Evolutionary conservation across 257 asterid genomes (phyloP).

Genomic region (Solanum chaucha): DNA sequence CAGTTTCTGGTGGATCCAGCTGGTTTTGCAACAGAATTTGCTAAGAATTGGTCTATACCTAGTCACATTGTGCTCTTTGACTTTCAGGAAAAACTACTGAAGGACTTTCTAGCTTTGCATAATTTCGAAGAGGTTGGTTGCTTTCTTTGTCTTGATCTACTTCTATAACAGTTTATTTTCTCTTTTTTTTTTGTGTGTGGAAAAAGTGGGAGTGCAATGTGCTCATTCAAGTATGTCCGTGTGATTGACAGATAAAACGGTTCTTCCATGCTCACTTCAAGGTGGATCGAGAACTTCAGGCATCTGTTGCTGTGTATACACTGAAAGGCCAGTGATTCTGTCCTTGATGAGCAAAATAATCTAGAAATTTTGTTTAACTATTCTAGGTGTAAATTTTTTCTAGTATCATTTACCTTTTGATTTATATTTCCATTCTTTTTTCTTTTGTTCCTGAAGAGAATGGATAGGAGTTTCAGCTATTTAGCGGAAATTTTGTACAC

Average conservation of each 20-base stretch:
- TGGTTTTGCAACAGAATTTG: slow-evolving; percentile 39
- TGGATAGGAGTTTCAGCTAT: neutral
- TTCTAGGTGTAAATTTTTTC: neutral
- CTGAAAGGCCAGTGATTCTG: slow-evolving; percentile 21
- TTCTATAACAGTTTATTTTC: neutral
- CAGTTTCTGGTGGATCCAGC: slow-evolving; percentile 54
- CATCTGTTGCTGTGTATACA: slow-evolving; percentile 61
- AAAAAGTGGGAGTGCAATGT: neutral
- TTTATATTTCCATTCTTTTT: neutral
- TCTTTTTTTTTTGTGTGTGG: neutral
- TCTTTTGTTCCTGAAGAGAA: neutral
- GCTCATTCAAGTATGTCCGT: neutral
- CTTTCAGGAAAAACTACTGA: slow-evolving; percentile 56
- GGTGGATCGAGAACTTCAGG: slow-evolving; percentile 94
- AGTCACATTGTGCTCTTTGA: slow-evolving; percentile 90
- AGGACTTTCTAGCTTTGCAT: slow-evolving; percentile 53
- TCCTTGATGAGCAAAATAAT: neutral
- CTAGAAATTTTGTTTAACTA: neutral
- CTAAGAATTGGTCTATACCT: slow-evolving; percentile 60
- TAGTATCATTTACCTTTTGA: neutral
- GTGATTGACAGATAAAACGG: slow-evolving; percentile 42
- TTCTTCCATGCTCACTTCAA: slow-evolving; percentile 96
- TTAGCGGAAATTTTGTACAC: neutral
- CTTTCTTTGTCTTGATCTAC: neutral
- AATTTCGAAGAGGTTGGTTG: slow-evolving; percentile 66